Evolutionary conservation across 2,329 filamentous ascomycete species (phyloP), one percentile per base, ranked within the genome.

Genomic region (Septoria petroselini): DNA sequence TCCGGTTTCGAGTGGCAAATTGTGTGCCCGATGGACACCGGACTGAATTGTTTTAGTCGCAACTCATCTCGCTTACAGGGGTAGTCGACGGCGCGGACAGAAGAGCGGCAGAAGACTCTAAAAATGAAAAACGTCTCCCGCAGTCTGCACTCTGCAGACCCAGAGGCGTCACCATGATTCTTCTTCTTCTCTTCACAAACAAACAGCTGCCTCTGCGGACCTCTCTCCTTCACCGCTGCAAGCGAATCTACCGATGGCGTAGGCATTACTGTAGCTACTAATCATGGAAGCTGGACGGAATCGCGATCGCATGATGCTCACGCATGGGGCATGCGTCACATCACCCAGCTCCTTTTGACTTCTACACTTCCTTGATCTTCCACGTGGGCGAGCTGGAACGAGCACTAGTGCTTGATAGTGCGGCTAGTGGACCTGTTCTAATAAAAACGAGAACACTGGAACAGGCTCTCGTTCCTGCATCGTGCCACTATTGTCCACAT

Each of bases 11-110:
- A 7, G 53, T 53, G 53, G 50, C 53, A 56, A 53, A 56, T 53
- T 56, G 47, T 48, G 33, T 37, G 17, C 23, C 44, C 19, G 27
- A 19, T 21, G 18, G 25, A 14, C 48, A 38, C 48, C 50, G 47
- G 50, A 17, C 39, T 37, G 44, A n/a, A n/a, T n/a, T n/a, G 34
- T 31, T 33, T 37, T 33, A 11, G 17, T 33, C 33, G 42, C 21
- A 14, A 41, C 25, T 38, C 33, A 53, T 55, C 14, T 53, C 50
- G 53, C 53, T 55, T 53, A 48, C 49, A 39, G 47, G 48, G 52
- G 45, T 30, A 9, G 19, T 17, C 19, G 30, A 44, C 7, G 40
- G 15, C 40, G 25, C 17, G 31, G 14, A 54, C 46, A 18, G 51
- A 52, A 50, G 37, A 25, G 19, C 48, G 54, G 45, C 11, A 52